Conservation (phyloP, 2,329 filamentous ascomycete genomes). For the Graphilbum fragrans region DNA sequence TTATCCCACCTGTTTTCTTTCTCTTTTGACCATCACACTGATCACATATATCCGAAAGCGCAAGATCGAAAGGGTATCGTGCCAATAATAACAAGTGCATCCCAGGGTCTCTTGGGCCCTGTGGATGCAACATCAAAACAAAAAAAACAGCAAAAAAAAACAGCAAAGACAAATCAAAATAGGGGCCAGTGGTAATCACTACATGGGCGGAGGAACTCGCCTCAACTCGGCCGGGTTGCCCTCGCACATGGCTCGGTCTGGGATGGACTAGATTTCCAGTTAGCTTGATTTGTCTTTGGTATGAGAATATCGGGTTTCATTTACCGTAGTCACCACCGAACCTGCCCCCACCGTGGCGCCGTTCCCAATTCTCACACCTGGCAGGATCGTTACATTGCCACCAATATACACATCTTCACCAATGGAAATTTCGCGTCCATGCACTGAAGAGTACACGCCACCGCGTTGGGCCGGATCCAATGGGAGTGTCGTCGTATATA, state of each 20-base stretch:
- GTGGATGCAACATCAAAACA: no score
- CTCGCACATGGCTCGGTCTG: slow-evolving; percentile 12
- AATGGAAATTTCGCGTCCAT: slow-evolving; percentile 62
- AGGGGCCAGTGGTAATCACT: not conserved
- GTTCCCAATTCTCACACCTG: slow-evolving; percentile 68
- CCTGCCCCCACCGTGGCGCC: slow-evolving; percentile 73
- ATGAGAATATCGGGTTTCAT: not conserved
- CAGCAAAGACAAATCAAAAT: slow-evolving; percentile 2
- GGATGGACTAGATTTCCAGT: slow-evolving; percentile 8
- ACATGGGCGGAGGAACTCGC: no score
- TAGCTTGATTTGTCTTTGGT: no score
- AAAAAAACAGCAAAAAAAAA: not conserved
- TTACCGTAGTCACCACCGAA: slow-evolving; percentile 68
- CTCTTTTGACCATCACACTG: no score
- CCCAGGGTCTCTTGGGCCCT: no score
- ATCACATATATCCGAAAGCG: no score
- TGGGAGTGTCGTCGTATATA: slow-evolving; percentile 64
- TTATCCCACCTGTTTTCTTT: no score
- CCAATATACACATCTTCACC: slow-evolving; percentile 80
- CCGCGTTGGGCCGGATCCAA: slow-evolving; percentile 62
- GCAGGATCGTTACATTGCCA: slow-evolving; percentile 64
- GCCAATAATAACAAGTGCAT: no score
- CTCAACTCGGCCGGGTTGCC: slow-evolving; percentile 12
- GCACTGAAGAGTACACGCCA: slow-evolving; percentile 59
- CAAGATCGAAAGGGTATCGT: no score